A percentile compares a stretch with the other conserved stretches of the same genome.
These are phyloP conservation scores for Asterella californica DNA, from an alignment of 225 moss, liverwort and hornwort genomes.

Conservation along the genomic window DNA sequence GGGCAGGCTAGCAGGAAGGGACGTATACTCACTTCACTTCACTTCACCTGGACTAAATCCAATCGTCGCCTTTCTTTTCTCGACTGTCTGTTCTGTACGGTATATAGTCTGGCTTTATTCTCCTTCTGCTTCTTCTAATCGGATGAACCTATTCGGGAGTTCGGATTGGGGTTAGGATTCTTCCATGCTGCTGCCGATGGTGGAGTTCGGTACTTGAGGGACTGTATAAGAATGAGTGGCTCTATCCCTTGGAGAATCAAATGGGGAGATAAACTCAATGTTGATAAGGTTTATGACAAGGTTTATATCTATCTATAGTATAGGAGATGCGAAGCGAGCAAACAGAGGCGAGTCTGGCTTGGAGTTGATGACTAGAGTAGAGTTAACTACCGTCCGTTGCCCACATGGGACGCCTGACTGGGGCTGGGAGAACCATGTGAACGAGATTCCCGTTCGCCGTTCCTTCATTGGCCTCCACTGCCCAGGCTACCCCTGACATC, in stretches of 20 bases:
- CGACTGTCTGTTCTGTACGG: not conserved
- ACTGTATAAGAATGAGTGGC: not conserved
- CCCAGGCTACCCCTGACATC: not conserved
- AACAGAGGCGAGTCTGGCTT: no score
- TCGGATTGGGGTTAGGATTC: not conserved
- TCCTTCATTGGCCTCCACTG: not conserved
- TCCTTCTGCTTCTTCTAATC: not conserved
- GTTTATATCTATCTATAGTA: not conserved
- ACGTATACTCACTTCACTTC: no score
- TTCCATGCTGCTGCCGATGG: not conserved
- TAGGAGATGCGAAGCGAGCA: no score
- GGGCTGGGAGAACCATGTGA: not conserved
- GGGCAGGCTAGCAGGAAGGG: not conserved
- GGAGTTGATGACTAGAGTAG: not conserved
- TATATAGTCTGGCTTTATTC: slow-evolving; percentile 9
- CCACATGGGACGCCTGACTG: slow-evolving; percentile 11
- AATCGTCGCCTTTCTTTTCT: slow-evolving; percentile 8
- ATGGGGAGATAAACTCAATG: not conserved
- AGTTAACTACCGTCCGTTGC: slow-evolving; percentile 1
- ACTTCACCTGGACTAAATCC: slow-evolving; percentile 3
- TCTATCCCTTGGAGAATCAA: slow-evolving; percentile 5
- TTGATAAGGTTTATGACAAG: slow-evolving; percentile 17
- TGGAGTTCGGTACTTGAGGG: not conserved
- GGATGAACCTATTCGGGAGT: not conserved
- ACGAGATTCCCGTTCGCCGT: slow-evolving; percentile 3